phyloP scores from a whole-genome alignment of 441 rosid species.

The Euphorbia celastroides region DNA sequence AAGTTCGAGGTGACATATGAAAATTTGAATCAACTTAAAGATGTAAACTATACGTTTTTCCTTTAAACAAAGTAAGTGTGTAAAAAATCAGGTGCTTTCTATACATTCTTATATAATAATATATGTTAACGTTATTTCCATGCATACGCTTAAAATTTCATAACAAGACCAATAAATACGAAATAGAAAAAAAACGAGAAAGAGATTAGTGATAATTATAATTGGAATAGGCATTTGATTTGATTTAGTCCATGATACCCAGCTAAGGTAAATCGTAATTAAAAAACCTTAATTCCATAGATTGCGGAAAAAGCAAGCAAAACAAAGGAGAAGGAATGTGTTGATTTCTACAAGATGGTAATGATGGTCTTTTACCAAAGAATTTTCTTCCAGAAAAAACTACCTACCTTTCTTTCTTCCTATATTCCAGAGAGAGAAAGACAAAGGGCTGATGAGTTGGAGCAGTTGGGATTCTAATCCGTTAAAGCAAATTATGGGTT shows the following conservation, averaged over 20 bases:
- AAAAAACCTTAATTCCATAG: slow-evolving; percentile 14
- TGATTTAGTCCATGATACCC: neutral
- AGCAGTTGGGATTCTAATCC: slow-evolving; percentile 49
- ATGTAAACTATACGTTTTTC: no score
- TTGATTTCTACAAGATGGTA: neutral
- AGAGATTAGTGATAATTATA: no score
- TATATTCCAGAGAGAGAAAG: slow-evolving; percentile 9
- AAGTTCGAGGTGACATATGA: no score
- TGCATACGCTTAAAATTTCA: no score
- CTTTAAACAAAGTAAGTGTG: no score
- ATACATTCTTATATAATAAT: no score
- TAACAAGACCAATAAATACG: no score
- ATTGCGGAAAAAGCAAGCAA: slow-evolving; percentile 24
- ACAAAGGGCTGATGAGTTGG: slow-evolving; percentile 19
- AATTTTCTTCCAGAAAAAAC: neutral
- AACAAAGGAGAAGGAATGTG: slow-evolving; percentile 15
- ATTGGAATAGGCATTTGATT: neutral
- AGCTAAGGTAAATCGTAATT: neutral
- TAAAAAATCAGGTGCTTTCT: no score
- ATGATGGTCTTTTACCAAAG: slow-evolving; percentile 5
- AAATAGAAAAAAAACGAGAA: no score
- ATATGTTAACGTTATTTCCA: no score
- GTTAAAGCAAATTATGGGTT: slow-evolving; percentile 8
- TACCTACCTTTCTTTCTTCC: neutral
- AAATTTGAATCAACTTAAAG: no score